Base-by-base conservation (phyloP, 768 basidiomycete genomes). In the Naganishia vishniacii region DNA sequence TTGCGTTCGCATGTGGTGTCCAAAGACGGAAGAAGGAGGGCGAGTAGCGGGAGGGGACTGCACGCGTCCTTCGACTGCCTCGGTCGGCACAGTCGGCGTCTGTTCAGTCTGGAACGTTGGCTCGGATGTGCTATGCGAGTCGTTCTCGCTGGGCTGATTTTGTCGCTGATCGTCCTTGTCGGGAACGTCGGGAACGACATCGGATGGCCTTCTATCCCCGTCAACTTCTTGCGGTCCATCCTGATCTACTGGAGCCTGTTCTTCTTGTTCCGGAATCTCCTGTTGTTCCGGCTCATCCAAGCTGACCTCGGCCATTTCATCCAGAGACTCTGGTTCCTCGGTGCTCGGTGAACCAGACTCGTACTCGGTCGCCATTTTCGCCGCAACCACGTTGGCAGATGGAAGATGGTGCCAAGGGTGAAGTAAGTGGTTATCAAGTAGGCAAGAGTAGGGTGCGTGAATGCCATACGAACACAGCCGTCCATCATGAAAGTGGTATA, bases 291-390 rank as follows among this genome's bases (percentile, higher is more conserved):
- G 32, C 20, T 56, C 53, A 29, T 56, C 23, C 37, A 56, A 29
- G 37, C 53, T 56, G 25, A 56, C 53, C 15, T 56, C 53, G n/a
- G 53, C 53, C 53, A 56, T 56, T 23, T 56, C 53, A 20, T 37
- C 53, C 31, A 20, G 20, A 34, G 26, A n/a, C 28, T 18, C 31
- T 31, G 20, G 32, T 32, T 56, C 53, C 18, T 41, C 32, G n/a
- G 12, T 11, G 37, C 23, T 26, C 20, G n/a, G 18, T 12, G 49
- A 29, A 4, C 11, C 53, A 18, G 23, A 18, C 23, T 56, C 53
- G n/a, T n/a, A 20, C 23, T 56, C 53, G 23, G 23, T 26, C 34
- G 18, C 34, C 53, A 56, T 56, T 3, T 41, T 26, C n/a, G 23
- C 31, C n/a, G 37, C 11, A 40, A 40, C 8, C 37, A 40, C 9